Percentiles rank a stretch among this genome's conserved stretches.
phyloP scores from a whole-genome alignment of 805 yeast species.

The Nakazawaea siamensis region DNA sequence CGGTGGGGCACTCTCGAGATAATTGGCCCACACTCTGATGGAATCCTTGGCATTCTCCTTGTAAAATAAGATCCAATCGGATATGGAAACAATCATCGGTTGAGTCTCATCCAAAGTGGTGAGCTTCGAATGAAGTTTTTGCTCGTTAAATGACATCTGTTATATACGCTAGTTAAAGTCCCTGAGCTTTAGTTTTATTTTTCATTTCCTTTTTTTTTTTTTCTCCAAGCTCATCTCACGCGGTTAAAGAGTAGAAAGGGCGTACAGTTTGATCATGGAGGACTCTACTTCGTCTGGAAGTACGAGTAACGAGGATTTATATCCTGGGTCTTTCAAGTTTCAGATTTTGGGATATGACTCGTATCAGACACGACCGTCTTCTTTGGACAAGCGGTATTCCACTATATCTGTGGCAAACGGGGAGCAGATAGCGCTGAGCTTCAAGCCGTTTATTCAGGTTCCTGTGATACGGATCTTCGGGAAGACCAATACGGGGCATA shows the following conservation, averaged over 20 bases:
- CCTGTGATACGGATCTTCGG: conserved; percentile 82
- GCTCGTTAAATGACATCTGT: conserved; percentile 35
- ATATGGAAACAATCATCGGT: conserved; percentile 35
- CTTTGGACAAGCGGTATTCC: conserved; percentile 37
- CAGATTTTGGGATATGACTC: conserved; percentile 60
- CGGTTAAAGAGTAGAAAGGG: too few species aligned
- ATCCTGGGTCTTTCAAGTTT: conserved; percentile 23
- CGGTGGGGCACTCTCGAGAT: conserved; percentile 11
- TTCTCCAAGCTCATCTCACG: too few species aligned
- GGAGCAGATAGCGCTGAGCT: conserved; percentile 13
- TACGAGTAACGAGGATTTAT: neutral
- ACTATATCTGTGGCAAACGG: conserved; percentile 20
- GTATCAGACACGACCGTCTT: conserved; percentile 51
- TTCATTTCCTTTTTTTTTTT: too few species aligned
- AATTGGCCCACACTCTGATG: conserved; percentile 28
- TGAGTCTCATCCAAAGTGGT: conserved; percentile 33
- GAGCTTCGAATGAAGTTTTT: conserved; percentile 26
- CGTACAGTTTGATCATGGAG: too few species aligned
- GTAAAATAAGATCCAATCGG: conserved; percentile 39
- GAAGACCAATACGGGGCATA: conserved; percentile 49
- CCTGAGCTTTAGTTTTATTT: too few species aligned
- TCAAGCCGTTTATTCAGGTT: conserved; percentile 32
- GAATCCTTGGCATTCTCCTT: conserved; percentile 30
- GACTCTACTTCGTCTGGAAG: neutral
- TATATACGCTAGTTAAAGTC: too few species aligned